Evolutionary conservation across 768 basidiomycete genomes (phyloP).

Genomic region (Serendipita indica): DNA sequence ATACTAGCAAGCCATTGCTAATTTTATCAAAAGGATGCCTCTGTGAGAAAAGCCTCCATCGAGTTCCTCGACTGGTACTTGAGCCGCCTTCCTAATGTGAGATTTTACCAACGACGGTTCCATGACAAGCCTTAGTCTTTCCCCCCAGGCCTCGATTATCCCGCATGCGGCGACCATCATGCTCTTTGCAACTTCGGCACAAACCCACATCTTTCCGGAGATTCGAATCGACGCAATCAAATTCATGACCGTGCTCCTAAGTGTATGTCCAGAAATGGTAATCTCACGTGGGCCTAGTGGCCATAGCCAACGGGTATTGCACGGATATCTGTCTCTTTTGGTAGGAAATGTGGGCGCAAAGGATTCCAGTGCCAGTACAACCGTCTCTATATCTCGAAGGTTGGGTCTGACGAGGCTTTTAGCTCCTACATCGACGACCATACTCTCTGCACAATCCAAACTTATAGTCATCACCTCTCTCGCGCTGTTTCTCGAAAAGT

Average conservation of each 20-base stretch:
- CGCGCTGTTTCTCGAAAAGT: constrained; percentile 44
- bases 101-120: neutral
- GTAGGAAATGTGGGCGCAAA: constrained; percentile 45
- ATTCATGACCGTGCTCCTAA: constrained; percentile 60
- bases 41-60: constrained; percentile 59
- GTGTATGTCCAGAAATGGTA: constrained; percentile 49
- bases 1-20: neutral
- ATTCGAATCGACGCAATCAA: constrained; percentile 82
- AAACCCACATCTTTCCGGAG: constrained; percentile 91
- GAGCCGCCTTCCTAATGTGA: constrained; percentile 42
- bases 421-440: constrained; percentile 33
- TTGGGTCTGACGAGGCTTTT: neutral
- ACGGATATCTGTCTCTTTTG: constrained; percentile 69
- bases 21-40: constrained; percentile 43
- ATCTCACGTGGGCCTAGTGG: constrained; percentile 50
- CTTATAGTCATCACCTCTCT: constrained; percentile 61
- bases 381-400: neutral
- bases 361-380: constrained; percentile 25
- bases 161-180: constrained; percentile 67
- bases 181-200: constrained; percentile 77
- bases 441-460: constrained; percentile 44
- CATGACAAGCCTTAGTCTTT: constrained; percentile 6
- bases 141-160: constrained; percentile 47
- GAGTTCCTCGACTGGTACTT: constrained; percentile 62
- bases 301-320: constrained; percentile 50